phyloP scores from a whole-genome alignment of 106 monocot genomes.

The Xerophyta viscosa region DNA sequence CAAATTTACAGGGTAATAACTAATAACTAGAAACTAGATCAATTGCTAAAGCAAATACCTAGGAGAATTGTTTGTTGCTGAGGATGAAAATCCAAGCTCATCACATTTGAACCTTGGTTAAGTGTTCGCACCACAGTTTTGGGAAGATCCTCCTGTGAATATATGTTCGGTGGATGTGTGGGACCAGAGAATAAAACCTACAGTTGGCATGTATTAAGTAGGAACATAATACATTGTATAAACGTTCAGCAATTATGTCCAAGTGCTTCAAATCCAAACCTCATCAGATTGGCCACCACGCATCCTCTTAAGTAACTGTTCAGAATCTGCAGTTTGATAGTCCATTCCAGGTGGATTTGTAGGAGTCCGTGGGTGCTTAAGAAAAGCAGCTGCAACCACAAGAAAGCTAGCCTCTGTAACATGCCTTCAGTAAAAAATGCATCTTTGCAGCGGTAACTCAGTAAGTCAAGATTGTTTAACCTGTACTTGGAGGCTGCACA shows the following conservation, averaged over 20 bases:
- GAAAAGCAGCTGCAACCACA: constrained; percentile 73
- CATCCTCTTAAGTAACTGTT: constrained; percentile 88
- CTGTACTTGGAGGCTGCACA: constrained; percentile 72
- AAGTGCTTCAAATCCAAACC: constrained; percentile 21
- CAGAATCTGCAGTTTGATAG: constrained; percentile 90
- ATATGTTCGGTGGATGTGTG: constrained; percentile 53
- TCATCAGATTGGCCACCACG: constrained; percentile 89
- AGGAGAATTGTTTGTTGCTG: constrained; percentile 86
- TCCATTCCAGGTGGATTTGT: constrained; percentile 72
- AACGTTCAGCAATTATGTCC: neutral
- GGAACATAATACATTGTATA: no score
- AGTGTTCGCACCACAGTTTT: constrained; percentile 73
- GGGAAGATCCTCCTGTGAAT: constrained; percentile 90
- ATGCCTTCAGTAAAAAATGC: neutral
- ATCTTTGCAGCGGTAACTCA: no score
- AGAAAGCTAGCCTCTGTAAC: no score
- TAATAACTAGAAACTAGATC: neutral
- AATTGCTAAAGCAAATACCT: constrained; percentile 24
- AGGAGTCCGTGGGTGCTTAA: constrained; percentile 86
- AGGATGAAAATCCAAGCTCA: constrained; percentile 98
- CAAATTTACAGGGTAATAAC: no score
- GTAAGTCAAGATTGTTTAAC: constrained; percentile 13
- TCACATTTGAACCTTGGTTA: constrained; percentile 89
- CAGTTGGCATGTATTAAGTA: no score
- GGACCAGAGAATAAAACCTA: constrained; percentile 82